Evolutionary conservation across 2,329 filamentous ascomycete genomes (phyloP), one percentile per base, ranked within the genome.

Genomic region (Polychaeton citri): DNA sequence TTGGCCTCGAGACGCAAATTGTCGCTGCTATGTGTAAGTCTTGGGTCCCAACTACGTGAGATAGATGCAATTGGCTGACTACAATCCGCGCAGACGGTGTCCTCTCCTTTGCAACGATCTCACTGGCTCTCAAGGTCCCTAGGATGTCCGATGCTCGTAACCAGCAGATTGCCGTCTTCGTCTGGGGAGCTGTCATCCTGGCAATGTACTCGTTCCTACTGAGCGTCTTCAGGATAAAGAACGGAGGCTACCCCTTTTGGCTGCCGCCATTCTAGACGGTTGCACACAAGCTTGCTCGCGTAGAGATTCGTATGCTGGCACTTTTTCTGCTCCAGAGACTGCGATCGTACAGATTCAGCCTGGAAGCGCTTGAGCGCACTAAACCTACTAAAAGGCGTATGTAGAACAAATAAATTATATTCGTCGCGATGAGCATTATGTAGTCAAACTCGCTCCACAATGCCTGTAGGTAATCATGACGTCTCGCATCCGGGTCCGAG

Each of bases 1-100:
- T 80, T 52, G 90, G 90, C 10, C 67, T 98, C 49, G 90, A 98
- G 64, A 94, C 88, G 2, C 90, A 98, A 62, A 88, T 98, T 45
- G 65, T 98, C 36, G 90, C 87, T 41, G 85, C 82, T 20, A 78
- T 96, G 44, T 96, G 88, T 95, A 76, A 69, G 83, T 73, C 33
- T 17, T 17, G 12, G n/a, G 12, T 21, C 32, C 13, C 7, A 15
- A 16, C 6, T n/a, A 9, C 9, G 17, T 10, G 17, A 17, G 10
- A 32, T 9, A 9, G 30, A 10, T 12, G 9, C 30, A 19, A 34
- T 30, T 17, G 35, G 16, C 30, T 35, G 20, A 28, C 37, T 37
- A 19, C 8, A 16, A 4, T 12, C 34, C 19, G 37, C 19, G 5
- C 37, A 81, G 82, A 82, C 51, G 84, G 81, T 30, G 60, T 93